Conservation (phyloP, 768 basidiomycete species). For the Tulasnella sp. region DNA sequence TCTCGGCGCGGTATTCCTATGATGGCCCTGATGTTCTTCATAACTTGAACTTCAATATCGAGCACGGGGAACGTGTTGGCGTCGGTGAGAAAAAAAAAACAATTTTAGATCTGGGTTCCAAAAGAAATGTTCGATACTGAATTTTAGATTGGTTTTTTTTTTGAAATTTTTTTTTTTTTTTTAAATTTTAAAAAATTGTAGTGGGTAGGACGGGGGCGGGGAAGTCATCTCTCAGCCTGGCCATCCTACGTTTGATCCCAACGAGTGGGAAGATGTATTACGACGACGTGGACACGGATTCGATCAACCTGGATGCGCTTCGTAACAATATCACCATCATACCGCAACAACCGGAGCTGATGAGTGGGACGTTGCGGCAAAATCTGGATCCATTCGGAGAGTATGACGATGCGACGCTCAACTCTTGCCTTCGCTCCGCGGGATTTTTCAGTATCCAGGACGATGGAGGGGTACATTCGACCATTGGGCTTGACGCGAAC, state of each 20-base stretch:
- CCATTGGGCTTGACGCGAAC: slow-evolving; percentile 26
- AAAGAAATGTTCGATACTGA: too few species aligned
- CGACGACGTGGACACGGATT: slow-evolving; percentile 39
- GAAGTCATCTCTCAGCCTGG: slow-evolving; percentile 42
- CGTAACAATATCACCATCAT: slow-evolving; percentile 52
- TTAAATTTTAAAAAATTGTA: slow-evolving; percentile 15
- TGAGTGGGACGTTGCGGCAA: slow-evolving; percentile 44
- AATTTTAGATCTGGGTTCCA: too few species aligned
- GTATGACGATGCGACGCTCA: slow-evolving; percentile 42
- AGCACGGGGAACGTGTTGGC: slow-evolving; percentile 48
- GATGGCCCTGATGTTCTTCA: slow-evolving; percentile 52
- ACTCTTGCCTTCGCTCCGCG: slow-evolving; percentile 38
- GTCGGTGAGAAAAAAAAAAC: slow-evolving; percentile 36
- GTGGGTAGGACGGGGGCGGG: slow-evolving; percentile 53
- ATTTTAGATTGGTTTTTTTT: background rate
- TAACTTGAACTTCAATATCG: slow-evolving; percentile 45
- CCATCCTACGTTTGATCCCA: slow-evolving; percentile 45
- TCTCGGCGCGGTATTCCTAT: slow-evolving; percentile 39
- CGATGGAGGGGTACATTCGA: slow-evolving; percentile 11
- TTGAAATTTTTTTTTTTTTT: too few species aligned
- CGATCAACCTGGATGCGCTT: slow-evolving; percentile 45
- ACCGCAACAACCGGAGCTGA: slow-evolving; percentile 43
- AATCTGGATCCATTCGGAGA: slow-evolving; percentile 51
- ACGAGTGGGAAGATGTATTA: slow-evolving; percentile 45
- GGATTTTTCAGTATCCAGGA: slow-evolving; percentile 25